phyloP scores from a whole-genome alignment of 1,284 basidiomycete species.

The Naganishia cerealis region DNA sequence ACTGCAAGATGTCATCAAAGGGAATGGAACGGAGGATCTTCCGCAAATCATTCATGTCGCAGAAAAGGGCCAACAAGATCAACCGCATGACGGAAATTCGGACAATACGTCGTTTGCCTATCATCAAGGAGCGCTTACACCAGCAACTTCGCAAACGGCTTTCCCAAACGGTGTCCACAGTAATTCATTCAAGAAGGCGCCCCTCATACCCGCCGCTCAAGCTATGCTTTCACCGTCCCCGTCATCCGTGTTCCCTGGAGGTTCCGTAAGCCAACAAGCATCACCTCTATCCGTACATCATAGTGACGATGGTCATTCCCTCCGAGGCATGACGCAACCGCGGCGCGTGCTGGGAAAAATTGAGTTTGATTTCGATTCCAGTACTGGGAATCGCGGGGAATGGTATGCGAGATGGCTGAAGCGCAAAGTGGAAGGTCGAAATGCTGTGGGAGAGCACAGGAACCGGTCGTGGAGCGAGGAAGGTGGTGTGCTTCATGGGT shows the following conservation, averaged over 20 bases:
- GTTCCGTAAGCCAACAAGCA: slow-evolving; percentile 14
- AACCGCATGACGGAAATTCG: not conserved
- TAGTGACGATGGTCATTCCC: not conserved
- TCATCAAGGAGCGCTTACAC: slow-evolving; percentile 5
- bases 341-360: slow-evolving; percentile 46
- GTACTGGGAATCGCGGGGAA: slow-evolving; percentile 37
- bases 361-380: slow-evolving; percentile 51
- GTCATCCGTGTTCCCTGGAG: slow-evolving; percentile 19
- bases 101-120: not conserved
- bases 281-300: not conserved
- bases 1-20: not conserved
- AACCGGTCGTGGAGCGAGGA: slow-evolving; percentile 31
- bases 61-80: not conserved
- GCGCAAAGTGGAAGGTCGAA: slow-evolving; percentile 17
- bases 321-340: not conserved
- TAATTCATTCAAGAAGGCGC: not conserved
- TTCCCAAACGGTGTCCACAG: not conserved
- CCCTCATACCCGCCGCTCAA: not conserved
- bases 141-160: slow-evolving; percentile 10
- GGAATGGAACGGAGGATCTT: not conserved
- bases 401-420: slow-evolving; percentile 46
- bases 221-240: slow-evolving; percentile 17
- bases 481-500: slow-evolving; percentile 16
- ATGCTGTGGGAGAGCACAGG: not conserved
- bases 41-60: not conserved